Base-by-base conservation (phyloP, 2,329 filamentous ascomycete genomes). In the Cladophialophora bantiana region DNA sequence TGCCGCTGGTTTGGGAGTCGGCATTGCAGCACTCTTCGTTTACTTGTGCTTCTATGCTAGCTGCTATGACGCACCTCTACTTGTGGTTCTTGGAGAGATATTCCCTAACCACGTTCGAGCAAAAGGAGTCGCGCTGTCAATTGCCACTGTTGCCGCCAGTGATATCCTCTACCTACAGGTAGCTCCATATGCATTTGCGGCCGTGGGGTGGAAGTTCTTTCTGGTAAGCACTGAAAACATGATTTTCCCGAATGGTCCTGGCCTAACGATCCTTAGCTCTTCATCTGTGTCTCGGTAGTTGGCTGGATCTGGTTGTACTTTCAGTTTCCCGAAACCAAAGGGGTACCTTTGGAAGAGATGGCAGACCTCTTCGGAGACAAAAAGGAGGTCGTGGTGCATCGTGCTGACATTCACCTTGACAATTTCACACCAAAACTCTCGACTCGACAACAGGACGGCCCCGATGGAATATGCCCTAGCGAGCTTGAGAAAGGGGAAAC, bases 1-100 rank as follows among this genome's bases (percentile, higher is more conserved):
- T 20, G 13, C 55, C n/a, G 65, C 60, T n/a, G 65, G 60, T 2
- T 53, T 67, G 13, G 15, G 54, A 9, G 53, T 36, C 15, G 57
- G 52, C 31, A 26, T 70, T 13, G 87, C 91, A 68, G 94, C 95
- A 82, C 94, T 94, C 76, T 63, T 34, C 52, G 20, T 56, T 13
- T 63, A 26, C 26, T 31, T 34, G 13, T 34, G 12, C 35, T 31
- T 55, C 60, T 63, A 56, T 26, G 35, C 34, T 9, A 18, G 18
- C 35, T 18, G 50, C 40, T 34, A 62, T 5, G 65, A 68, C 38
- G 61, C 35, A 9, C 31, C 48, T 1, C 35, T 40, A 6, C 50
- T 62, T 50, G 42, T 35, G 6, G 61, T 64, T 55, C 15, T 68
- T 15, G 56, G 10, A 6, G 62, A 65, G 38, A 53, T 65, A 5